Evolutionary conservation across 345 rosid genomes (phyloP).

Genomic region (Psidium friedrichsthalianum): DNA sequence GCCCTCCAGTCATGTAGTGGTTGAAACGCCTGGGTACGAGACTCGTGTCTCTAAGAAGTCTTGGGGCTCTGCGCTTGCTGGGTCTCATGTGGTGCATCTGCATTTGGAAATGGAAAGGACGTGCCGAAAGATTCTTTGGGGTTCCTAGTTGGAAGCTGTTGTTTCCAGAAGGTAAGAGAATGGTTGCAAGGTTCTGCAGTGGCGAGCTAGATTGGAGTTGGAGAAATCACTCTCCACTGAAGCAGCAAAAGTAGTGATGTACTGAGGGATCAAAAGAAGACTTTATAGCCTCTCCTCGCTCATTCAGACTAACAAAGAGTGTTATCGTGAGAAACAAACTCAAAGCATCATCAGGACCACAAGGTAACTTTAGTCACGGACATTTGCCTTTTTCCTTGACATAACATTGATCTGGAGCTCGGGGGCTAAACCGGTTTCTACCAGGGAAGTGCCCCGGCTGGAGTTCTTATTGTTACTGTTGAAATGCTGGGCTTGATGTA

Average conservation of each 20-base stretch:
- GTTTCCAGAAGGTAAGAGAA: neutral
- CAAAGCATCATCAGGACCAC: neutral
- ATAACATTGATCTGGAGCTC: neutral
- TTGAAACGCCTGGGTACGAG: accelerated
- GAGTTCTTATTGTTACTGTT: neutral
- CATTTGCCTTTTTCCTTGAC: neutral
- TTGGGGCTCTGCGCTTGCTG: neutral
- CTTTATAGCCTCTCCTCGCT: neutral
- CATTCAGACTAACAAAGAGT: neutral
- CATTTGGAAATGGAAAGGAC: neutral
- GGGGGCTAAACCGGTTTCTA: neutral
- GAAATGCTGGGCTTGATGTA: neutral
- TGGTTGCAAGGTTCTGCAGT: neutral
- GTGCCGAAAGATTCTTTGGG: neutral
- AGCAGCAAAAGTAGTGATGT: neutral
- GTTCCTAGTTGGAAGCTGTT: neutral
- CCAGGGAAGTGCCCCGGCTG: neutral
- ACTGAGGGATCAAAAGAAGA: neutral
- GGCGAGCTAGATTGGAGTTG: neutral
- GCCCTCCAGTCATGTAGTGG: neutral
- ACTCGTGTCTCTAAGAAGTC: neutral
- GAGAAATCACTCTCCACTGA: neutral
- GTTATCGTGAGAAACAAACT: neutral
- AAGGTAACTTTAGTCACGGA: neutral
- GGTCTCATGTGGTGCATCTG: neutral